These are phyloP conservation scores for Wickerhamiella sergipiensis DNA, from an alignment of 805 yeast genomes.

Conservation along the genomic window DNA sequence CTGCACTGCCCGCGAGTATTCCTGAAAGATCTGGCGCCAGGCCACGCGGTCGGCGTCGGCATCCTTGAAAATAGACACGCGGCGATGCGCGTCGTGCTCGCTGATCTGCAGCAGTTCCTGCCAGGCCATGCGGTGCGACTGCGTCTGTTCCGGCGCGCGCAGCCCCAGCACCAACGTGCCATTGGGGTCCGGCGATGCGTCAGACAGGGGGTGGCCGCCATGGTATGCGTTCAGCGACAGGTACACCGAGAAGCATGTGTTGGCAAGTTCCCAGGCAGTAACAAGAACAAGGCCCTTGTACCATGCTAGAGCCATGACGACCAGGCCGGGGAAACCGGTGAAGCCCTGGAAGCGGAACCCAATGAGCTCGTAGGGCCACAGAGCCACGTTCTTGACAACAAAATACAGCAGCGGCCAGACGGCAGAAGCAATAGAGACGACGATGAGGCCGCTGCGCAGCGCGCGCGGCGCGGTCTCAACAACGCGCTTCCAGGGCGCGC, in stretches of 20 bases:
- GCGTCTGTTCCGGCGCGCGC: conserved; percentile 6
- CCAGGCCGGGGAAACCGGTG: conserved; percentile 1
- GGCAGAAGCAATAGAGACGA: neutral
- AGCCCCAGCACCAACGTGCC: conserved; percentile 28
- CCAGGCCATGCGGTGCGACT: conserved; percentile 25
- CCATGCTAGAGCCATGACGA: neutral
- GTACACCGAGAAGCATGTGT: conserved; percentile 21
- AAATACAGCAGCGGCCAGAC: neutral
- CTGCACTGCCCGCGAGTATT: conserved; percentile 4
- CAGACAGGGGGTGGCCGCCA: conserved; percentile 19
- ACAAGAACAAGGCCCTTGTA: conserved; percentile 12
- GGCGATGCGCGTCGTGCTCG: conserved; percentile 19
- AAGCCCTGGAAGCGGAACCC: conserved; percentile 4
- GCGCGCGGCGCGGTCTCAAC: conserved; percentile 1
- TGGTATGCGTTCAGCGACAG: conserved; percentile 26
- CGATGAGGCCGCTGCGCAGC: neutral
- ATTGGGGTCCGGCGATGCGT: conserved; percentile 22
- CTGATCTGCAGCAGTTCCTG: conserved; percentile 25
- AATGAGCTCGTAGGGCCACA: neutral
- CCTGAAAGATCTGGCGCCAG: conserved; percentile 23
- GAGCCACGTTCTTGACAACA: too few species aligned
- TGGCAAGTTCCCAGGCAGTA: conserved; percentile 18
- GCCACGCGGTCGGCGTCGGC: conserved; percentile 20
- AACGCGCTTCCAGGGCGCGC: conserved; percentile 7
- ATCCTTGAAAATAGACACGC: conserved; percentile 25